Conservation (phyloP, 2,329 filamentous ascomycete genomes). For the Macrophomina tecta region DNA sequence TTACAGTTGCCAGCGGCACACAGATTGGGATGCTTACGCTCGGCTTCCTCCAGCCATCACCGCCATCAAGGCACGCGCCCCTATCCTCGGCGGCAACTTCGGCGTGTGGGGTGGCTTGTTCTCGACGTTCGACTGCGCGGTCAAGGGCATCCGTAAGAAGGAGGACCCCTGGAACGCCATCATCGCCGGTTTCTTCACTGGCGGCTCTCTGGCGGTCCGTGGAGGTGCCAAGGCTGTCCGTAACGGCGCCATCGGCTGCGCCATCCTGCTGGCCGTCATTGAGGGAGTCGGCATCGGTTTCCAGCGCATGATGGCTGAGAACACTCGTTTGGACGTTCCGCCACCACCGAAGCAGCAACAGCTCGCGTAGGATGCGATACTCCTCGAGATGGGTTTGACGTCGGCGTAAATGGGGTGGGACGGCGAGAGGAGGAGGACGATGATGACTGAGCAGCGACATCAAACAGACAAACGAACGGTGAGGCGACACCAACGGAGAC, state of each 20-base stretch:
- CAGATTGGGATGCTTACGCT: constrained; percentile 14
- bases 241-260: constrained; percentile 96
- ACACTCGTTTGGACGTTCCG: constrained; percentile 75
- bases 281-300: constrained; percentile 97
- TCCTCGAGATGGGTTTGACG: constrained; percentile 27
- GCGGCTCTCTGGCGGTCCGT: constrained; percentile 87
- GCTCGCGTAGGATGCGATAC: constrained; percentile 23
- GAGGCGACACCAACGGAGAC: not conserved
- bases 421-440: not conserved
- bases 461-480: not conserved
- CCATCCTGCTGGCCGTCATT: constrained; percentile 91
- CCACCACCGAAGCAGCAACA: constrained; percentile 46
- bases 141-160: constrained; percentile 90
- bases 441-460: not conserved
- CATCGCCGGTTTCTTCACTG: constrained; percentile 95
- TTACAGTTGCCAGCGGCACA: not conserved
- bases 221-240: constrained; percentile 90
- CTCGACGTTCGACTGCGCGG: constrained; percentile 93
- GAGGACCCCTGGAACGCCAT: constrained; percentile 99
- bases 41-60: constrained; percentile 67
- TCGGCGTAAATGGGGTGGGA: constrained; percentile 5
- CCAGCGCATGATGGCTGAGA: constrained; percentile 90
- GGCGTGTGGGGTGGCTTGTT: constrained; percentile 97
- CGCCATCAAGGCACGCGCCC: constrained; percentile 95
- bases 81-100: constrained; percentile 96